Evolutionary conservation across 345 rosid genomes (phyloP).

Genomic region (Salix koriyanagi): DNA sequence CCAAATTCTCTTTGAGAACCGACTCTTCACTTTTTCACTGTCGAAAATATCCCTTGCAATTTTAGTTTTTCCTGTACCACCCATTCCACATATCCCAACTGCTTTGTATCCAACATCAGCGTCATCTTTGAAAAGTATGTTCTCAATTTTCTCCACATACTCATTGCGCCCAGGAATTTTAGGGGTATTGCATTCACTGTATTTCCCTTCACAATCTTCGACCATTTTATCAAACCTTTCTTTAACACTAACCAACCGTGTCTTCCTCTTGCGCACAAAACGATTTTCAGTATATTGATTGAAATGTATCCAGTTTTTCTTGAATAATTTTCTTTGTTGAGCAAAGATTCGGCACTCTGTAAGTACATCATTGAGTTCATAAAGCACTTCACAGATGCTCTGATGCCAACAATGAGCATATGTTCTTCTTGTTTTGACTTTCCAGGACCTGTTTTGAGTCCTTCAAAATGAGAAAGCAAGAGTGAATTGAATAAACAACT

Average conservation of each 20-base stretch:
- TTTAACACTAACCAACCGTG: background rate
- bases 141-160: background rate
- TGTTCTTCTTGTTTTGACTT: background rate
- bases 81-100: background rate
- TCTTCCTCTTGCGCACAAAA: background rate
- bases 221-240: background rate
- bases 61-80: slow-evolving; percentile 2
- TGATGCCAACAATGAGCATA: background rate
- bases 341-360: slow-evolving; percentile 7
- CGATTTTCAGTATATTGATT: background rate
- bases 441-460: background rate
- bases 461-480: background rate
- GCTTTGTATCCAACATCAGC: background rate
- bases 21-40: no score
- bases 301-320: background rate
- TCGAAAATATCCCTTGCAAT: background rate
- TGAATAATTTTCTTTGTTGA: background rate
- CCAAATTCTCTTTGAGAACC: background rate
- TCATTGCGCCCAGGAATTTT: background rate
- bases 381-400: background rate
- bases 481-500: background rate
- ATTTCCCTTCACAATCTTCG: no score
- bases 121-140: background rate
- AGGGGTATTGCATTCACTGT: background rate
- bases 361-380: background rate